A percentile compares a stretch with the other conserved stretches of the same genome.
Evolutionary conservation across 2,329 filamentous ascomycete genomes (phyloP).

Genomic region (Endothia cerciana): DNA sequence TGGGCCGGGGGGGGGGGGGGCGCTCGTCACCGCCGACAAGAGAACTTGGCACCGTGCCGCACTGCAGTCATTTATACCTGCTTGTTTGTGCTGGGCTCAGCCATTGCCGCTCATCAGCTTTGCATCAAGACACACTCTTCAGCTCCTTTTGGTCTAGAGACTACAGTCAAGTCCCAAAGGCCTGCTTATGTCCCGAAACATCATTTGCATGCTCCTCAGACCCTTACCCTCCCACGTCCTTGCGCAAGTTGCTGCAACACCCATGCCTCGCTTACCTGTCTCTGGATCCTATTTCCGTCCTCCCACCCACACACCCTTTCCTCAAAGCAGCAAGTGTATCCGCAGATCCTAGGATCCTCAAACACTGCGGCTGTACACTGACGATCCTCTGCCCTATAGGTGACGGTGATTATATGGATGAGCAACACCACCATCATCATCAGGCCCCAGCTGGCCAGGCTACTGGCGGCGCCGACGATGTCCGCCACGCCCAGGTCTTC

Average conservation of each 20-base stretch:
- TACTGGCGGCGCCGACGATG: slow-evolving; percentile 56
- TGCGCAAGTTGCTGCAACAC: slow-evolving; percentile 30
- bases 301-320: slow-evolving; percentile 29
- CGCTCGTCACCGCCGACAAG: too few species aligned
- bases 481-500: slow-evolving; percentile 77
- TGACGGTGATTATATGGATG: slow-evolving; percentile 64
- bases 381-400: slow-evolving; percentile 47
- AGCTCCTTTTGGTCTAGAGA: slow-evolving; percentile 23
- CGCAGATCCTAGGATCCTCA: slow-evolving; percentile 29
- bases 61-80: slow-evolving; percentile 34
- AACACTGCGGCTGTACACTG: slow-evolving; percentile 31
- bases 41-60: slow-evolving; percentile 41
- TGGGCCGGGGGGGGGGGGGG: slow-evolving; percentile 40
- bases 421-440: slow-evolving; percentile 64
- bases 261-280: slow-evolving; percentile 31
- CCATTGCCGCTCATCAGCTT: slow-evolving; percentile 31
- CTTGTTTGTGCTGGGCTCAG: slow-evolving; percentile 34
- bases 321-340: slow-evolving; percentile 28
- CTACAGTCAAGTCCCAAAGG: slow-evolving; percentile 33
- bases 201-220: slow-evolving; percentile 26
- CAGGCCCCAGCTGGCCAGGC: slow-evolving; percentile 41
- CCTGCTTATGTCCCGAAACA: slow-evolving; percentile 38
- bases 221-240: slow-evolving; percentile 27
- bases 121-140: slow-evolving; percentile 30
- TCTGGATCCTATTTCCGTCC: slow-evolving; percentile 41